Base-by-base conservation (phyloP, 106 monocot genomes). In the Posidonia australis region DNA sequence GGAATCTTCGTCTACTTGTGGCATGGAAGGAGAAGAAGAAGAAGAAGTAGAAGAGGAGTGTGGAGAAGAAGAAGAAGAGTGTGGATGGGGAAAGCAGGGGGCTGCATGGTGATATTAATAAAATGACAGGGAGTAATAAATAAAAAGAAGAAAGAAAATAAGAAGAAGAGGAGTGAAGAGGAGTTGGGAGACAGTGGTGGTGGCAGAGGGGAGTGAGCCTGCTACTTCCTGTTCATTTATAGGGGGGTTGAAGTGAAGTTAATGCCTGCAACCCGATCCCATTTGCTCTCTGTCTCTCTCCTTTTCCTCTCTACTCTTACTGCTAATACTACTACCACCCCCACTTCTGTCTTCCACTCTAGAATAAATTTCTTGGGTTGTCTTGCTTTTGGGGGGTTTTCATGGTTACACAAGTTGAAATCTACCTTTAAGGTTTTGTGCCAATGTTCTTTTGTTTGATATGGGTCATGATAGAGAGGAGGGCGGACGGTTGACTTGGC, bases 401-500 rank as follows among this genome's bases (percentile, higher is more conserved):
- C 2, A 36, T 36, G 36, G 49, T 14, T 17, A n/a, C n/a, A n/a
- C n/a, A n/a, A n/a, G n/a, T n/a, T n/a, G n/a, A n/a, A n/a, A n/a
- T n/a, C n/a, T n/a, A n/a, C n/a, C n/a, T n/a, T n/a, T n/a, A n/a
- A n/a, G n/a, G n/a, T n/a, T n/a, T n/a, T n/a, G n/a, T n/a, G n/a
- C n/a, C n/a, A n/a, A n/a, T n/a, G n/a, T n/a, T n/a, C n/a, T n/a
- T n/a, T n/a, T n/a, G n/a, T n/a, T n/a, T n/a, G n/a, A n/a, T n/a
- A n/a, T n/a, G n/a, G n/a, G n/a, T n/a, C n/a, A n/a, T n/a, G n/a
- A n/a, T n/a, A n/a, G n/a, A n/a, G n/a, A n/a, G n/a, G n/a, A n/a
- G n/a, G n/a, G n/a, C n/a, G n/a, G n/a, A n/a, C n/a, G n/a, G 49
- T 49, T 49, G 49, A 49, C 49, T 49, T 49, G 49, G 49, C 5